Evolutionary conservation across 257 asterid species (phyloP), one percentile per base, ranked within the genome.

Genomic region (Cruciata laevipes): DNA sequence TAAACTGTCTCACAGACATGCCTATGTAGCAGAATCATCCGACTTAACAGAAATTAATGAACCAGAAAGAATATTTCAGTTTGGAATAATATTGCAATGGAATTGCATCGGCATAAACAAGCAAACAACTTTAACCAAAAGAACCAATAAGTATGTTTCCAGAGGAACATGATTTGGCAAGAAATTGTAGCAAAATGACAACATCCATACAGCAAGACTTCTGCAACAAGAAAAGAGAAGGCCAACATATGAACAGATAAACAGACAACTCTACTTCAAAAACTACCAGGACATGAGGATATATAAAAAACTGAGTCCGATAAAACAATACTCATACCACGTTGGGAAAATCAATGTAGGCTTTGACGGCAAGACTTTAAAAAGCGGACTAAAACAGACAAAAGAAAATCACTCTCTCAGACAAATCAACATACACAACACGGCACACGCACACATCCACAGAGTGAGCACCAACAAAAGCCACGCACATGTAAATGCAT

Each of bases 351-450:
- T 35, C 64, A 69, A 75, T 69, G 79, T 51, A 69, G 68, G 59
- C n/a, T n/a, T n/a, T n/a, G n/a, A 30, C 31, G 9, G 35, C 55
- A 27, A 25, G 16, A 68, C 49, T 63, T 10, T 49, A 32, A 27
- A 14, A 69, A n/a, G n/a, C 53, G 40, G 44, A 44, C 53, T 7
- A 5, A 42, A 27, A 52, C 47, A 33, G n/a, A 44, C 55, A 40
- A 25, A 64, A 65, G 0, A 52, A 3, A 57, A 16, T 61, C 25
- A 24, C 66, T 32, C 77, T 71, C 70, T 67, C 32, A 72, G 75
- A 65, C 79, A 81, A 69, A 72, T 72, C 67, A 66, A 44, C 81
- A 75, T 81, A 77, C 79, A 76, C 61, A 61, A 42, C 17, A 67
- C 21, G 66, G 33, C 8, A 0, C 66, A 40, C 60, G 60, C 30